phyloP scores from a whole-genome alignment of 2,329 filamentous ascomycete species.

The Piedraia hortae region DNA sequence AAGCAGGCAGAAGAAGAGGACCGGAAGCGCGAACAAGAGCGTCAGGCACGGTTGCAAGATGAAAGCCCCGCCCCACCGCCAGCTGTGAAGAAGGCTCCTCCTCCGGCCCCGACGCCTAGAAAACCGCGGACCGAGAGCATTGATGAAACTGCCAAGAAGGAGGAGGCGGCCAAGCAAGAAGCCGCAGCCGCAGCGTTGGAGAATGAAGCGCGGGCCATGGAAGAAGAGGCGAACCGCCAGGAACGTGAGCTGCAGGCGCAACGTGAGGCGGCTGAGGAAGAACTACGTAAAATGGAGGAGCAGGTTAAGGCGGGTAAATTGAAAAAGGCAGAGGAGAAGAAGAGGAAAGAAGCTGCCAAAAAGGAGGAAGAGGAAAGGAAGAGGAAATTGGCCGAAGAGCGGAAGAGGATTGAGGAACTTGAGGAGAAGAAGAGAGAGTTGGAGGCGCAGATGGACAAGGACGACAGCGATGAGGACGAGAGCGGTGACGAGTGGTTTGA shows the following conservation, averaged over 20 bases:
- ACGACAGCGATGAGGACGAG: constrained; percentile 34
- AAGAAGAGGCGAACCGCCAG: constrained; percentile 43
- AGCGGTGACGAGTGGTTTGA: constrained; percentile 30
- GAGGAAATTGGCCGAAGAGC: constrained; percentile 51
- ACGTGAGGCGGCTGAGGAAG: constrained; percentile 52
- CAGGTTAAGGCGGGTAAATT: constrained; percentile 82
- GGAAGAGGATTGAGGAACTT: constrained; percentile 76
- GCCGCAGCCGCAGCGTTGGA: constrained; percentile 50
- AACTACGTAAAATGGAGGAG: constrained; percentile 71
- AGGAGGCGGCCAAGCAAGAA: constrained; percentile 33
- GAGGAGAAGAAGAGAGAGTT: constrained; percentile 74
- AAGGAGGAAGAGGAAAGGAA: constrained; percentile 77
- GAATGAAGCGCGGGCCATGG: constrained; percentile 34
- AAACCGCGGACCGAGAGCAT: constrained; percentile 32
- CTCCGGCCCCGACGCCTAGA: constrained; percentile 43
- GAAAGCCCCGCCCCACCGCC: constrained; percentile 37
- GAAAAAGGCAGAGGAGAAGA: constrained; percentile 90
- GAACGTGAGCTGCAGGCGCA: constrained; percentile 60
- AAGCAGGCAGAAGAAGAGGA: constrained; percentile 87
- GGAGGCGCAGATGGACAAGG: constrained; percentile 58
- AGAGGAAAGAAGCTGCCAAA: constrained; percentile 62
- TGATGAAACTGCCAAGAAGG: constrained; percentile 31
- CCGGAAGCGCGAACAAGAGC: constrained; percentile 59
- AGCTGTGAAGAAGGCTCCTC: constrained; percentile 15
- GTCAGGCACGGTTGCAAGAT: constrained; percentile 55